phyloP scores from a whole-genome alignment of 2,329 filamentous ascomycete genomes.

The Orbilia blumenaviensis region DNA sequence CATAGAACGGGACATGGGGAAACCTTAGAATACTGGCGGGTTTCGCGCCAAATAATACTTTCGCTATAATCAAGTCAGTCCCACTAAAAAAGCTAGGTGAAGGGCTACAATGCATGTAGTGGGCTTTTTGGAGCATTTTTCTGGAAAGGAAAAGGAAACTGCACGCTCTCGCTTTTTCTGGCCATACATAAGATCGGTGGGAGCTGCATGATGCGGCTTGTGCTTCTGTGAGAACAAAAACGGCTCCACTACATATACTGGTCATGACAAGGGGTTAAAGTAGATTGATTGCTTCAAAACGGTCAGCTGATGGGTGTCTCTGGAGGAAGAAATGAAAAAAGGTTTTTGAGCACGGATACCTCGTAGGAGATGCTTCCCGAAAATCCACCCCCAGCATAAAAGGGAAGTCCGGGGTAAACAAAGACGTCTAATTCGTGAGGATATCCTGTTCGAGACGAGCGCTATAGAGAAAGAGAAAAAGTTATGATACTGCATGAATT shows the following conservation, averaged over 20 bases:
- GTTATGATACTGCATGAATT: constrained; percentile 22
- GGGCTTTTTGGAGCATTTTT: constrained; percentile 6
- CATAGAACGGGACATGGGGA: constrained; percentile 23
- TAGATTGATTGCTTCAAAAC: not conserved
- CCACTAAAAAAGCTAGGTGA: not conserved
- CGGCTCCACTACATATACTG: constrained; percentile 6
- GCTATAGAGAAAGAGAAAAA: not conserved
- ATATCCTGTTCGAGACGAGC: not conserved
- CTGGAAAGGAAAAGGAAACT: constrained; percentile 25
- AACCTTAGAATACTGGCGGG: constrained; percentile 25
- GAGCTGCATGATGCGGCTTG: constrained; percentile 43
- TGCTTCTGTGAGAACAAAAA: constrained; percentile 1
- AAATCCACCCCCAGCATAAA: not conserved
- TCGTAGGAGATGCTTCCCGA: constrained; percentile 31
- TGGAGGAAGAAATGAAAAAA: not conserved
- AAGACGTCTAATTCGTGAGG: constrained; percentile 11
- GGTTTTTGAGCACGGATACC: constrained; percentile 39
- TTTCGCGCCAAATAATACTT: constrained; percentile 36
- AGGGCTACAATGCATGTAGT: constrained; percentile 10
- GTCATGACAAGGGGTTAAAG: constrained; percentile 4
- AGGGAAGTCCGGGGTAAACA: constrained; percentile 27
- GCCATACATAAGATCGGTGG: constrained; percentile 30
- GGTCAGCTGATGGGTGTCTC: not conserved
- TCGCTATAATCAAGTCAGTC: not conserved
- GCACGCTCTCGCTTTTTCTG: constrained; percentile 18